phyloP scores from a whole-genome alignment of 164 flowering plant genomes.

The Buxus sempervirens region DNA sequence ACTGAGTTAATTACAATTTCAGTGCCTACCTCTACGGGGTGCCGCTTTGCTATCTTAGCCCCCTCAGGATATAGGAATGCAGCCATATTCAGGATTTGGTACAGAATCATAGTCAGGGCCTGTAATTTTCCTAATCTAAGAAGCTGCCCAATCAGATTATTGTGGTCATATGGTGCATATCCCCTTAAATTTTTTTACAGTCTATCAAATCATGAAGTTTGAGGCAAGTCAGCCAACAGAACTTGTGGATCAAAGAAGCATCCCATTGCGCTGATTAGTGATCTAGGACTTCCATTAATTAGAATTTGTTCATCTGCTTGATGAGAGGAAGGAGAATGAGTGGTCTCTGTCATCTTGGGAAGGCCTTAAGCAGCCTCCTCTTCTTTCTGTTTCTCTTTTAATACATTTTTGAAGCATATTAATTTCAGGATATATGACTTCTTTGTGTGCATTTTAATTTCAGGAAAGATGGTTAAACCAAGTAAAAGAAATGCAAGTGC shows the following conservation, averaged over 20 bases:
- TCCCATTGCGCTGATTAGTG: neutral
- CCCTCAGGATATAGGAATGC: neutral
- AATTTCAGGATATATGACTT: too few species aligned
- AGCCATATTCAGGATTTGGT: neutral
- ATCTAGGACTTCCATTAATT: neutral
- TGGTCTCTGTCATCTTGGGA: neutral
- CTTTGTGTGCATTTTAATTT: neutral
- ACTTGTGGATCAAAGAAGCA: neutral
- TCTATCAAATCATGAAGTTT: neutral
- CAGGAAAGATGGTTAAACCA: conserved; percentile 75
- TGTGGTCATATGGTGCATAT: neutral
- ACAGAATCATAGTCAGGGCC: neutral
- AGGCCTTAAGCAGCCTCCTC: neutral
- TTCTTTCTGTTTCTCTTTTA: neutral
- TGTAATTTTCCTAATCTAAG: neutral
- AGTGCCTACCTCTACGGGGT: neutral
- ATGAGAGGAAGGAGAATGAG: neutral
- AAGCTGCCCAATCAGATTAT: neutral
- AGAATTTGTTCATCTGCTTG: neutral
- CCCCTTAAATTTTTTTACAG: neutral
- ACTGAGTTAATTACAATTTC: neutral
- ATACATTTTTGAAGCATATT: neutral
- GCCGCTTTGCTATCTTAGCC: too few species aligned
- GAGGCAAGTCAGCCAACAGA: too few species aligned
- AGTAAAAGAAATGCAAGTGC: conserved; percentile 72